Evolutionary conservation across 441 rosid species (phyloP).

Genomic region (Erodium moschatum): DNA sequence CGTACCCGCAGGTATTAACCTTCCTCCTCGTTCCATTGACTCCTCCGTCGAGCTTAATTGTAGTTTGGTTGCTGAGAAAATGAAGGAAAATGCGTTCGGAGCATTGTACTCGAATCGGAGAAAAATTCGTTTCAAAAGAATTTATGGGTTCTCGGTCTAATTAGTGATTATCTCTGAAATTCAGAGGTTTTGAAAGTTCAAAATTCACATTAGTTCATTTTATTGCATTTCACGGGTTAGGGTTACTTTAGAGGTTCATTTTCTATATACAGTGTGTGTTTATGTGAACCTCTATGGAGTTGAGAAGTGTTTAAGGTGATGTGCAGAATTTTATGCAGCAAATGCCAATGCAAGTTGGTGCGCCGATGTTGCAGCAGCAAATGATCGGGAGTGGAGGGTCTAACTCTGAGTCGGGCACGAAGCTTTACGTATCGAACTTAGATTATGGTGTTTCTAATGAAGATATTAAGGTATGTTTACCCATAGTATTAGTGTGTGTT

Average conservation of each 20-base stretch:
- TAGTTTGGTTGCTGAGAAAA: neutral
- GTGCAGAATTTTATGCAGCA: neutral
- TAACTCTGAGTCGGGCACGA: slow-evolving; percentile 1
- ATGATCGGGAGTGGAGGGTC: slow-evolving; percentile 1
- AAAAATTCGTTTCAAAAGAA: neutral
- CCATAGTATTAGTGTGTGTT: too few relatives aligned
- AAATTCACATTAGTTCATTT: neutral
- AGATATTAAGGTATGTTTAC: neutral
- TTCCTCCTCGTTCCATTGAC: neutral
- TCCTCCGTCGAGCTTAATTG: neutral
- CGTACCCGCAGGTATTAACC: neutral
- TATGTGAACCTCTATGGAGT: neutral
- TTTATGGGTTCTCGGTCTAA: neutral
- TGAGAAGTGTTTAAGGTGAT: neutral
- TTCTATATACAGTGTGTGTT: neutral
- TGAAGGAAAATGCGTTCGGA: neutral
- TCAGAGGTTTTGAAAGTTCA: neutral
- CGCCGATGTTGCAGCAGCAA: neutral
- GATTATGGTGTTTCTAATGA: slow-evolving; percentile 8
- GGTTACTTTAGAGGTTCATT: too few relatives aligned
- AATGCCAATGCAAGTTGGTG: neutral
- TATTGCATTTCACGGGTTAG: neutral
- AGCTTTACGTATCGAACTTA: slow-evolving; percentile 3
- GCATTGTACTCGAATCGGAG: neutral
- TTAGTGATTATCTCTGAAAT: neutral